Evolutionary conservation across 2,329 filamentous ascomycete species (phyloP).

Genomic region (Xylariaceae sp.): DNA sequence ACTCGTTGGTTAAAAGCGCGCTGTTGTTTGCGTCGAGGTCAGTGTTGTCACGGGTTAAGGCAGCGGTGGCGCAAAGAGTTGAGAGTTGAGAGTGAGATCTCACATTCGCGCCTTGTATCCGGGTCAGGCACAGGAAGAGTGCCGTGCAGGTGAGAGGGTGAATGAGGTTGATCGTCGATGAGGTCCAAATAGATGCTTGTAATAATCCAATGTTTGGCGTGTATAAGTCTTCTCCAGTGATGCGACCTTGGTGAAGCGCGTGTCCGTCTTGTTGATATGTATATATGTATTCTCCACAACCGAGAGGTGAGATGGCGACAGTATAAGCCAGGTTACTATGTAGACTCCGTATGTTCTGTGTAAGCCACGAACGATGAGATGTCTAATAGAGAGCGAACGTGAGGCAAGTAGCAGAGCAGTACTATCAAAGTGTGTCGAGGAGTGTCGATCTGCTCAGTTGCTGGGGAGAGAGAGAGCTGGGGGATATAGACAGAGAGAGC

Average conservation of each 20-base stretch:
- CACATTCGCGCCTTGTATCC: conserved; percentile 19
- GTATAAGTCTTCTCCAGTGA: neutral
- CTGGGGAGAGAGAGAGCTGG: conserved; percentile 7
- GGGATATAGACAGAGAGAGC: conserved; percentile 7
- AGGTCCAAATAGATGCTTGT: too few relatives aligned
- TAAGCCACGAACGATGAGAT: neutral
- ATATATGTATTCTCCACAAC: neutral
- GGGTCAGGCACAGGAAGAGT: conserved; percentile 1
- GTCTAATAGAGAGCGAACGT: conserved; percentile 11
- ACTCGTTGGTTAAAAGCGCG: conserved; percentile 15
- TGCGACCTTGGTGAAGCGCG: neutral
- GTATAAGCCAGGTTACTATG: neutral
- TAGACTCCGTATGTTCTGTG: neutral
- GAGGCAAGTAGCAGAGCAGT: neutral
- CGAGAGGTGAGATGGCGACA: neutral
- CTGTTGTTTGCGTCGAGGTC: conserved; percentile 13
- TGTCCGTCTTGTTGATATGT: neutral
- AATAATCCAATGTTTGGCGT: too few relatives aligned
- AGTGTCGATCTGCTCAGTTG: conserved; percentile 3
- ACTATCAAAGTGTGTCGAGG: neutral
- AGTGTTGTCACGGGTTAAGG: conserved; percentile 20
- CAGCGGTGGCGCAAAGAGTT: neutral
- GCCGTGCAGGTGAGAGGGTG: neutral
- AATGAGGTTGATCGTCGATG: neutral
- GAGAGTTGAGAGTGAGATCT: conserved; percentile 9